phyloP scores from a whole-genome alignment of 2,329 filamentous ascomycete species.

The Cercospora sesami region DNA sequence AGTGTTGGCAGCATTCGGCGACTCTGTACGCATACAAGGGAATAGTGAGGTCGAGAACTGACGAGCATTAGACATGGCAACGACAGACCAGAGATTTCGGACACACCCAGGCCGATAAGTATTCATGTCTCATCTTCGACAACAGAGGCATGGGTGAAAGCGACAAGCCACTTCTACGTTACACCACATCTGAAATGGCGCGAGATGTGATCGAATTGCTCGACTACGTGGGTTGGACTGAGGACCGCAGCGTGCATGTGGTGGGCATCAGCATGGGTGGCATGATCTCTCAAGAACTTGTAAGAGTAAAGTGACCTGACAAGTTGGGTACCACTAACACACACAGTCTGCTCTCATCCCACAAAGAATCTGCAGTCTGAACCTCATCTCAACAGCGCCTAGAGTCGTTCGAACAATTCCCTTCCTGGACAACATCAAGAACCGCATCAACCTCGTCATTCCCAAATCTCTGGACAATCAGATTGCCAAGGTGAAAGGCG shows the following conservation, averaged over 20 bases:
- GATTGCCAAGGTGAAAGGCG: slow-evolving; percentile 63
- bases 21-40: background rate
- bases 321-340: background rate
- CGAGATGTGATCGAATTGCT: slow-evolving; percentile 70
- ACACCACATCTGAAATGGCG: slow-evolving; percentile 84
- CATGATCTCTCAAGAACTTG: slow-evolving; percentile 87
- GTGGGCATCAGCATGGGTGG: slow-evolving; percentile 82
- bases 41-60: slow-evolving; percentile 49
- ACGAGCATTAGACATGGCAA: slow-evolving; percentile 51
- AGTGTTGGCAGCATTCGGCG: background rate
- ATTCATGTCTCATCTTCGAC: slow-evolving; percentile 75
- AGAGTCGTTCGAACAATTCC: slow-evolving; percentile 49
- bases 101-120: slow-evolving; percentile 65
- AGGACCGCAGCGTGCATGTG: slow-evolving; percentile 62
- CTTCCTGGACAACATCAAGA: slow-evolving; percentile 64
- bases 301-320: slow-evolving; percentile 35
- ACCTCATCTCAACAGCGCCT: slow-evolving; percentile 53
- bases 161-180: slow-evolving; percentile 73
- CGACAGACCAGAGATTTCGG: slow-evolving; percentile 80
- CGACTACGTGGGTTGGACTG: slow-evolving; percentile 68
- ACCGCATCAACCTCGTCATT: slow-evolving; percentile 59
- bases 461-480: slow-evolving; percentile 70
- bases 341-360: slow-evolving; percentile 45
- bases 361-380: slow-evolving; percentile 51
- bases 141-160: slow-evolving; percentile 82